Conservation (phyloP, 352 stramenopile genomes). For the Globisporangium mamillatum region DNA sequence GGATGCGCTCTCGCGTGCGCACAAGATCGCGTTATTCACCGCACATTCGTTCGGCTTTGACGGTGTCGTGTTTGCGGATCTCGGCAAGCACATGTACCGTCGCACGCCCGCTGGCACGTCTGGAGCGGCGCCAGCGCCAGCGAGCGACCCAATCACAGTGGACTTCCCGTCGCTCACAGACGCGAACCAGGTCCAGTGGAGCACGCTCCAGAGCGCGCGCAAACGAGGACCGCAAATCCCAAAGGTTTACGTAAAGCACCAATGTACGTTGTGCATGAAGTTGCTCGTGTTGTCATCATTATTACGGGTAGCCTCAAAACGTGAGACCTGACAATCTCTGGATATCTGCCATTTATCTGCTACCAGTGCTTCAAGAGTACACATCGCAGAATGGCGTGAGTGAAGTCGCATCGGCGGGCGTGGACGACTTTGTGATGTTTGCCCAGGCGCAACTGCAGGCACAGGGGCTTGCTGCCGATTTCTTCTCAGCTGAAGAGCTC, state of each 20-base stretch:
- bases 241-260: conserved; percentile 75
- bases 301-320: not conserved
- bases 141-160: conserved; percentile 37
- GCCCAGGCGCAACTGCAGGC: conserved; percentile 39
- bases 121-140: conserved; percentile 18
- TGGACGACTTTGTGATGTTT: conserved; percentile 56
- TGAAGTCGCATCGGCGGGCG: conserved; percentile 17
- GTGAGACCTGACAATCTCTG: not conserved
- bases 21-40: conserved; percentile 69
- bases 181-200: conserved; percentile 54
- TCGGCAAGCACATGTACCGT: conserved; percentile 67
- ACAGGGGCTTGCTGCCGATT: conserved; percentile 62
- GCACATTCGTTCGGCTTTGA: conserved; percentile 76
- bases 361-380: conserved; percentile 64
- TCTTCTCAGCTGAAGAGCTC: conserved; percentile 54
- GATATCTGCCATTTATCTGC: not conserved
- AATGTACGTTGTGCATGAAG: conserved; percentile 38
- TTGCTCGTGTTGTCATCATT: not conserved
- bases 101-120: conserved; percentile 26
- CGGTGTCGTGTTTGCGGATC: conserved; percentile 74
- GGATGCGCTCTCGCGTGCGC: conserved; percentile 53
- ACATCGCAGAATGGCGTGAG: conserved; percentile 24
- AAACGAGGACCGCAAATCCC: conserved; percentile 73
- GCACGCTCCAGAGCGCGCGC: conserved; percentile 55
- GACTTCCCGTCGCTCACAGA: conserved; percentile 57